Percentiles rank a stretch among this genome's conserved stretches.
Conservation (phyloP, 495 filamentous ascomycete genomes). For the Penicillium antarcticum region DNA sequence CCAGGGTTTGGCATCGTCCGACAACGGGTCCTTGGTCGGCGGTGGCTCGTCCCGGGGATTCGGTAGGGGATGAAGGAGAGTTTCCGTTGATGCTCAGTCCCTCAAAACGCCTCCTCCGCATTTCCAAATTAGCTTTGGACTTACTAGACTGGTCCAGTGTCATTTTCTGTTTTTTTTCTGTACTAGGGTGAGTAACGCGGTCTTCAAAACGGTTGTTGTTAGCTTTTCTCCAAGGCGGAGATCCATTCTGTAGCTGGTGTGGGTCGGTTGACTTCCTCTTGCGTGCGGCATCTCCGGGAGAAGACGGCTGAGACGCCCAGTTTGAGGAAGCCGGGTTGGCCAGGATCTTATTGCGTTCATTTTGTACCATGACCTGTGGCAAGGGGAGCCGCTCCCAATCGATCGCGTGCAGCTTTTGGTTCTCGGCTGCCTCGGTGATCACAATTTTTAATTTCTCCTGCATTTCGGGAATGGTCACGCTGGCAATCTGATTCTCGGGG, state of each 20-base stretch:
- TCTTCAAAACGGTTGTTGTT: slow-evolving; percentile 69
- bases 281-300: slow-evolving; percentile 41
- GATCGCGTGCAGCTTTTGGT: slow-evolving; percentile 60
- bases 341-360: slow-evolving; percentile 57
- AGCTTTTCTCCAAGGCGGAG: slow-evolving; percentile 73
- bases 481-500: slow-evolving; percentile 61
- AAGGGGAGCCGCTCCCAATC: slow-evolving; percentile 82
- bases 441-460: slow-evolving; percentile 79
- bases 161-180: slow-evolving; percentile 60
- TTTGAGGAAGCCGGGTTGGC: slow-evolving; percentile 36
- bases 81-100: slow-evolving; percentile 51
- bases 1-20: slow-evolving; percentile 77
- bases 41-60: slow-evolving; percentile 53
- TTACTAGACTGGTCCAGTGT: slow-evolving; percentile 65
- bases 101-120: slow-evolving; percentile 84
- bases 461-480: slow-evolving; percentile 66
- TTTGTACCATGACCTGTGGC: slow-evolving; percentile 82
- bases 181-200: slow-evolving; percentile 62
- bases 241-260: slow-evolving; percentile 39
- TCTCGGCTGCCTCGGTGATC: slow-evolving; percentile 76
- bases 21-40: slow-evolving; percentile 74
- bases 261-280: slow-evolving; percentile 81
- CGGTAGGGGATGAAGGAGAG: slow-evolving; percentile 49
- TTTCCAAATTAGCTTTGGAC: slow-evolving; percentile 82
- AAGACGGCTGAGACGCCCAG: slow-evolving; percentile 32